Evolutionary conservation across 1,139 yeast species (phyloP), one percentile per base, ranked within the genome.

Genomic region (Scheffersomyces lignicola): DNA sequence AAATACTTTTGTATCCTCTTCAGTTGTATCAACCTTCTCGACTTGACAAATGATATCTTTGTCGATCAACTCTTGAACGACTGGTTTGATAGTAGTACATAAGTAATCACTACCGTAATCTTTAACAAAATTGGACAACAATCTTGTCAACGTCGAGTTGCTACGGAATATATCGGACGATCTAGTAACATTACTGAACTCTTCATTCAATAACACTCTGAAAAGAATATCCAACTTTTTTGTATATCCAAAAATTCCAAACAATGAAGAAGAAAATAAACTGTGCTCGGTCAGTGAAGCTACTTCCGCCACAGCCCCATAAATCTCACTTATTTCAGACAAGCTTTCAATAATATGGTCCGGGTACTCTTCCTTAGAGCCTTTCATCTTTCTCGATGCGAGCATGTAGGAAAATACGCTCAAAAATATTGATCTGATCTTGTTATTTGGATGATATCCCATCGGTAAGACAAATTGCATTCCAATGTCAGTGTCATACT

Each of bases 91-190:
- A 0, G 82, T 72, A 3, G 56, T 42, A 3, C 66, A 56, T 34
- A 88, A 62, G 51, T 85, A 87, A 1, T 68, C 73, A 16, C 60
- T 55, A 0, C 95, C 96, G 45, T 79, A 73, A 16, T 73, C 67
- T 45, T 82, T 78, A 0, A 95, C 84, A 49, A 80, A 80, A 26
- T 84, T 69, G 1, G 90, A 83, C 34, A 87, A 65, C 32, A 87
- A 69, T 49, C 90, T 76, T 0, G 96, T 86, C 27, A 92, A 83
- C 17, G 88, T 84, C 35, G 94, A 83, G 54, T 88, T 88, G 40
- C 95, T 73, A 49, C 96, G 69, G 46, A 88, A 69, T 20, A 87
- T 75, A 50, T 86, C 95, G 24, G 84, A 75, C 10, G 87, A 76
- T 40, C 84, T 73, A 1, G 75, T 61, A 0, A 85, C 80, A 21